Evolutionary conservation across 2,329 filamentous ascomycete species (phyloP).

Genomic region (Aspergillus nomiae): DNA sequence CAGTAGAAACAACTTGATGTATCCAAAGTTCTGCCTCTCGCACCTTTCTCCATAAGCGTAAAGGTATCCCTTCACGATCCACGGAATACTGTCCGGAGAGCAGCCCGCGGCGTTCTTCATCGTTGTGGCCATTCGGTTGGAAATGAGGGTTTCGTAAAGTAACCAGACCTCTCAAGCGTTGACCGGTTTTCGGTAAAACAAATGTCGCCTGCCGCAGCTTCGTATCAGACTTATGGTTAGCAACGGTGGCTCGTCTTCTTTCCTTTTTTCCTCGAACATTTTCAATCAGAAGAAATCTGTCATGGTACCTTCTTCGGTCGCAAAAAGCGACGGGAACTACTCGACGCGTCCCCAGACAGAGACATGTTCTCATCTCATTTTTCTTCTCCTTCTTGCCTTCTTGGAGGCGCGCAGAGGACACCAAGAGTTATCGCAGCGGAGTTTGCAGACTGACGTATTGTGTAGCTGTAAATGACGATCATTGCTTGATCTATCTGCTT

Average conservation of each 20-base stretch:
- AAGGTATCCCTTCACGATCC: conserved; percentile 16
- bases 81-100: conserved; percentile 29
- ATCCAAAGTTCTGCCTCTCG: conserved; percentile 43
- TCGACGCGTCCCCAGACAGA: conserved; percentile 30
- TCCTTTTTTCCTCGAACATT: background rate
- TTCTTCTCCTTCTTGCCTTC: conserved; percentile 6
- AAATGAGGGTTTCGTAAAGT: conserved; percentile 65
- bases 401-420: background rate
- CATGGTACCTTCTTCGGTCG: conserved; percentile 36
- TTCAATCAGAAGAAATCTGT: background rate
- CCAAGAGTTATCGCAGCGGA: background rate
- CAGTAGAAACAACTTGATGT: conserved; percentile 67
- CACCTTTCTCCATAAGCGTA: conserved; percentile 28
- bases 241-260: background rate
- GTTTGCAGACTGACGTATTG: background rate
- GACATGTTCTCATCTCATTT: conserved; percentile 31
- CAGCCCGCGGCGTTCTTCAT: conserved; percentile 43
- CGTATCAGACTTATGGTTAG: conserved; percentile 5
- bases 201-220: conserved; percentile 82
- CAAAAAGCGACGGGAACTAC: conserved; percentile 33
- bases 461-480: background rate
- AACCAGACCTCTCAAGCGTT: conserved; percentile 78
- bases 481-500: conserved; percentile 1
- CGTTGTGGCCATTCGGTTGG: conserved; percentile 26
- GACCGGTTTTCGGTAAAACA: conserved; percentile 81